phyloP scores from a whole-genome alignment of 1,284 basidiomycete species.

The Ceratobasidium sp. region DNA sequence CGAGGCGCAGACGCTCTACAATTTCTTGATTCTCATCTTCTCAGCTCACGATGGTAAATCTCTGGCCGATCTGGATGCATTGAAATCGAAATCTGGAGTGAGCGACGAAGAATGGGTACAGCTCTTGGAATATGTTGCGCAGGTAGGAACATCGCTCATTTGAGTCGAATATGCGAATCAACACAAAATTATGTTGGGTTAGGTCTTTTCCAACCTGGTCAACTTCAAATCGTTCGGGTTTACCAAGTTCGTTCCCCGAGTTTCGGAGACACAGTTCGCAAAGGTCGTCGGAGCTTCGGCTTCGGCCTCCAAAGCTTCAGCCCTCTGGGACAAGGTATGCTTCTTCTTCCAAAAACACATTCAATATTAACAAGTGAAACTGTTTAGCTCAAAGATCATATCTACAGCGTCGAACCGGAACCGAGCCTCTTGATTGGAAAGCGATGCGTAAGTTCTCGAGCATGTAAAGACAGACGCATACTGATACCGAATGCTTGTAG shows the following conservation, averaged over 20 bases:
- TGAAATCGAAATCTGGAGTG: slow-evolving; percentile 67
- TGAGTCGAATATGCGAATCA: neutral
- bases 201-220: slow-evolving; percentile 80
- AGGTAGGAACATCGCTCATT: slow-evolving; percentile 56
- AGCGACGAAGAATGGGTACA: slow-evolving; percentile 71
- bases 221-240: slow-evolving; percentile 85
- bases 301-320: slow-evolving; percentile 64
- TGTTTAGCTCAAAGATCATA: slow-evolving; percentile 71
- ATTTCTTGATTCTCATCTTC: slow-evolving; percentile 75
- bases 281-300: slow-evolving; percentile 68
- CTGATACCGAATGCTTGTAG: neutral
- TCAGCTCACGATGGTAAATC: slow-evolving; percentile 62
- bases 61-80: slow-evolving; percentile 64
- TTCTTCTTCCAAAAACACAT: slow-evolving; percentile 9
- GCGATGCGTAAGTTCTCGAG: slow-evolving; percentile 55
- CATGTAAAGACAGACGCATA: neutral
- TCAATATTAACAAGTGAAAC: slow-evolving; percentile 35
- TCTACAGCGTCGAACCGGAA: slow-evolving; percentile 74
- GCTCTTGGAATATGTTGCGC: slow-evolving; percentile 74
- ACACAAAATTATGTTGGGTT: neutral
- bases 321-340: slow-evolving; percentile 71
- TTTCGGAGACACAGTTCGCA: slow-evolving; percentile 68
- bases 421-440: slow-evolving; percentile 79
- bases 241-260: slow-evolving; percentile 82
- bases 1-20: slow-evolving; percentile 64